Base-by-base conservation (phyloP, 257 asterid species). In the Solanum peruvianum region DNA sequence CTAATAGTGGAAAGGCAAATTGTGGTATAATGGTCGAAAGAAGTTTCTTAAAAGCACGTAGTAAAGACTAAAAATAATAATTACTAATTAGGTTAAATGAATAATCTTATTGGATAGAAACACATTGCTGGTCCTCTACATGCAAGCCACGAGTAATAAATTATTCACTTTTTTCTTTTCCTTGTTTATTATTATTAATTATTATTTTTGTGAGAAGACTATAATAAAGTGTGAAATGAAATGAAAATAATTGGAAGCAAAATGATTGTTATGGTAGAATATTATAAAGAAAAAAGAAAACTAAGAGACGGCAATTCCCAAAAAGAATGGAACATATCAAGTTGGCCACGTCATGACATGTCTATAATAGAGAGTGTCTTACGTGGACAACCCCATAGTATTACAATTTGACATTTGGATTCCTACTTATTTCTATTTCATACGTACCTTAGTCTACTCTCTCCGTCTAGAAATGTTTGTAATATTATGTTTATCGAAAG, bases 331-430 rank as follows among this genome's bases (percentile, higher is more conserved):
- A 81, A n/a, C 69, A 81, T 47, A 52, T 81, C 86, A 67, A 60
- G 84, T 85, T 85, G 85, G 89, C 72, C 88, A 60, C 64, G 88
- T 87, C 89, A 89, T 67, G 82, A 76, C 20, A 83, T 83, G 87
- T 76, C 82, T n/a, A 86, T 8, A 83, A 56, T 25, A 85, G 76
- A 11, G 37, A 20, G 80, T 8, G 45, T 81, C 85, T 76, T 87
- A 88, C 89, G 87, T 87, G 85, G 89, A 72, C 71, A 89, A 56
- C 60, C 69, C 44, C 31, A 49, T 56, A 20, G 6, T 16, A 18
- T 80, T 64, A 77, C 10, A 87, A 67, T 2, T 87, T 91, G 84
- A 87, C 96, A 93, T 91, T 80, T 92, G 96, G 93, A 91, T 87
- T 87, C 91, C 84, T 82, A 73, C 31, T 88, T 39, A 3, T 33